A percentile compares a stretch with the other conserved stretches of the same genome.
Evolutionary conservation across 768 basidiomycete genomes (phyloP).

Genomic region (Agrocybe pediades): DNA sequence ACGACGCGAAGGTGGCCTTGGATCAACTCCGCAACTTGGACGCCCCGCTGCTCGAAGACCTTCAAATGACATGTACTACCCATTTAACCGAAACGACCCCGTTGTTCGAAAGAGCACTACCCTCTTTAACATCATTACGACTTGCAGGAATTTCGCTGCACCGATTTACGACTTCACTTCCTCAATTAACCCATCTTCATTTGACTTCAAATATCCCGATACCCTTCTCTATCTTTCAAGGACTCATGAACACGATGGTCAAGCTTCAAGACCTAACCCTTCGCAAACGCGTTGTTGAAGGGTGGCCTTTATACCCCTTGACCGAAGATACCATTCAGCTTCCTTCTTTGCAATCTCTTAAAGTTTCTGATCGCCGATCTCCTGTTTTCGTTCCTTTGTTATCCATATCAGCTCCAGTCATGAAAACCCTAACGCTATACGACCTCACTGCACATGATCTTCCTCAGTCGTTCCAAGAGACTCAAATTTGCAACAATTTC

Average conservation of each 20-base stretch:
- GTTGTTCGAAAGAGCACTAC: conserved; percentile 16
- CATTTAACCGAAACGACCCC: conserved; percentile 11
- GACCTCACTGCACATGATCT: conserved; percentile 23
- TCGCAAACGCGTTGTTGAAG: conserved; percentile 20
- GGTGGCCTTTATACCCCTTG: conserved; percentile 20
- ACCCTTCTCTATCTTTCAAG: conserved; percentile 14
- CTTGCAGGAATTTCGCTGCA: conserved; percentile 18
- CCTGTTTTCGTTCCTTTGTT: conserved; percentile 23
- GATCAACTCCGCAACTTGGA: conserved; percentile 14
- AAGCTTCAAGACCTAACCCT: conserved; percentile 21
- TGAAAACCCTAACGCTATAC: conserved; percentile 21
- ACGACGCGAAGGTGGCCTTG: conserved; percentile 11
- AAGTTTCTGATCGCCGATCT: conserved; percentile 22
- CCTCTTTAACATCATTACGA: conserved; percentile 18
- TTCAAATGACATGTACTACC: conserved; percentile 17
- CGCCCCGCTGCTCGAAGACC: conserved; percentile 18
- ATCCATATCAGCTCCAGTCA: conserved; percentile 20
- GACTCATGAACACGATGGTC: conserved; percentile 17
- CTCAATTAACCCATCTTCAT: conserved; percentile 18
- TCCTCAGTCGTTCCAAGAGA: conserved; percentile 15
- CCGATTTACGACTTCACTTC: conserved; percentile 16
- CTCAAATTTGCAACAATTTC: conserved; percentile 15
- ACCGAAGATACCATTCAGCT: conserved; percentile 16
- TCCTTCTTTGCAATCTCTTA: conserved; percentile 20
- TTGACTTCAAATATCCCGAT: conserved; percentile 19